Evolutionary conservation across 2,329 filamentous ascomycete species (phyloP).

Genomic region (Fusarium virguliforme): DNA sequence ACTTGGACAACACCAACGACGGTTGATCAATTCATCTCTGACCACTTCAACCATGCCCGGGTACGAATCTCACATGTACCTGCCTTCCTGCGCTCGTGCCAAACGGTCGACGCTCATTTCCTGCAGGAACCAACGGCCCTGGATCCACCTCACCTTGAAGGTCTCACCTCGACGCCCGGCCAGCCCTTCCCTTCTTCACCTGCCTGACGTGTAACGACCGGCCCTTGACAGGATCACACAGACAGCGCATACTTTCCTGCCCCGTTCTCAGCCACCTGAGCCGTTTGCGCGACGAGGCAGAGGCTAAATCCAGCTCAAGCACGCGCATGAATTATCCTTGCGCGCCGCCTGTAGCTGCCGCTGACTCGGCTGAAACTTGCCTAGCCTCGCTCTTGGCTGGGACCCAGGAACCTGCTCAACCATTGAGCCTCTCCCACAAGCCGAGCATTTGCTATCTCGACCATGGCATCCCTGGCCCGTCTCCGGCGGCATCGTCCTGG

Average conservation of each 20-base stretch:
- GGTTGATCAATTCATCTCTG: slow-evolving; percentile 2
- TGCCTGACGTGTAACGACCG: slow-evolving; percentile 30
- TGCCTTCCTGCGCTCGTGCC: slow-evolving; percentile 10
- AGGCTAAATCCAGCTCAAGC: slow-evolving; percentile 44
- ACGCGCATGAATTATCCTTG: slow-evolving; percentile 46
- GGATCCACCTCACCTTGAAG: slow-evolving; percentile 9
- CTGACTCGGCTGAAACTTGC: slow-evolving; percentile 43
- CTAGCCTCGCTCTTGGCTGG: slow-evolving; percentile 38
- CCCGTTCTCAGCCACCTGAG: slow-evolving; percentile 20
- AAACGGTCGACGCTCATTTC: slow-evolving; percentile 22
- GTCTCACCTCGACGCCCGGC: slow-evolving; percentile 5
- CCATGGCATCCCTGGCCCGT: slow-evolving; percentile 24
- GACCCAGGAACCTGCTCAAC: slow-evolving; percentile 17
- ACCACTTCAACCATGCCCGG: not conserved
- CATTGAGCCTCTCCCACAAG: slow-evolving; percentile 36
- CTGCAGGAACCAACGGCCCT: slow-evolving; percentile 30
- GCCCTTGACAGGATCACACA: slow-evolving; percentile 32
- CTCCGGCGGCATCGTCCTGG: slow-evolving; percentile 28
- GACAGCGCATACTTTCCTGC: slow-evolving; percentile 14
- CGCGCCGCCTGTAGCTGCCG: slow-evolving; percentile 29
- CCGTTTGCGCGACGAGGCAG: slow-evolving; percentile 37
- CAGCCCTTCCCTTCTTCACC: slow-evolving; percentile 20
- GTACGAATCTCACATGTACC: not conserved
- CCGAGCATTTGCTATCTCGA: slow-evolving; percentile 13
- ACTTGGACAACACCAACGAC: not conserved